phyloP scores from a whole-genome alignment of 805 yeast species.

The Candida saitoana region DNA sequence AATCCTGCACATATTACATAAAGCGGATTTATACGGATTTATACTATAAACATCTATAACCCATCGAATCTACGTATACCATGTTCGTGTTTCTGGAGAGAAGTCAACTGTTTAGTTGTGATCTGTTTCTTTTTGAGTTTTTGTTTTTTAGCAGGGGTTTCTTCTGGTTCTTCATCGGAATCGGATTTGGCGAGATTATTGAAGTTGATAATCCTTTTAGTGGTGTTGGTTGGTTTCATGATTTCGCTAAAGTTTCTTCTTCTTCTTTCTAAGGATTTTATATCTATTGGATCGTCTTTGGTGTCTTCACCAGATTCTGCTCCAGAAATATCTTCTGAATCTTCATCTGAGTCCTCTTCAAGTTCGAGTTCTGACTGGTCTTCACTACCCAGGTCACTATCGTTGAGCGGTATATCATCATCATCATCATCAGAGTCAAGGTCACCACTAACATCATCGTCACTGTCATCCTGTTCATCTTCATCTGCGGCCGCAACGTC shows the following conservation, averaged over 20 bases:
- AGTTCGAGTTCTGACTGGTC: conserved; percentile 8
- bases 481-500: conserved; percentile 22
- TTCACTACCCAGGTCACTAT: conserved; percentile 8
- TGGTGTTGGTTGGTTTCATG: conserved; percentile 11
- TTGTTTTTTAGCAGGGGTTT: conserved; percentile 28
- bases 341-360: conserved; percentile 8
- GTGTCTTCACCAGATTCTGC: background rate
- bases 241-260: conserved; percentile 8
- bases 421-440: conserved; percentile 6
- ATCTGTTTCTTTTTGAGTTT: conserved; percentile 27
- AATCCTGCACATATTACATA: background rate
- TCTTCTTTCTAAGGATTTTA: conserved; percentile 4
- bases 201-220: conserved; percentile 15
- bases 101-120: conserved; percentile 44
- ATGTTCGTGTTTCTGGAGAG: conserved; percentile 52
- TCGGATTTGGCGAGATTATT: conserved; percentile 15
- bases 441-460: conserved; percentile 6
- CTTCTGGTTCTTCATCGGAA: conserved; percentile 8
- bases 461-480: conserved; percentile 15
- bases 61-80: conserved; percentile 66
- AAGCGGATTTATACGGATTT: too few species aligned
- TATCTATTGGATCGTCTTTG: conserved; percentile 3
- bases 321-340: conserved; percentile 10
- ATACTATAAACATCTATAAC: conserved; percentile 26
- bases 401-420: conserved; percentile 10